Percentiles rank a stretch among this genome's conserved stretches.
These are phyloP conservation scores for Paracamarosporium sp. DNA, from an alignment of 2,329 filamentous ascomycete species.

Conservation along the genomic window DNA sequence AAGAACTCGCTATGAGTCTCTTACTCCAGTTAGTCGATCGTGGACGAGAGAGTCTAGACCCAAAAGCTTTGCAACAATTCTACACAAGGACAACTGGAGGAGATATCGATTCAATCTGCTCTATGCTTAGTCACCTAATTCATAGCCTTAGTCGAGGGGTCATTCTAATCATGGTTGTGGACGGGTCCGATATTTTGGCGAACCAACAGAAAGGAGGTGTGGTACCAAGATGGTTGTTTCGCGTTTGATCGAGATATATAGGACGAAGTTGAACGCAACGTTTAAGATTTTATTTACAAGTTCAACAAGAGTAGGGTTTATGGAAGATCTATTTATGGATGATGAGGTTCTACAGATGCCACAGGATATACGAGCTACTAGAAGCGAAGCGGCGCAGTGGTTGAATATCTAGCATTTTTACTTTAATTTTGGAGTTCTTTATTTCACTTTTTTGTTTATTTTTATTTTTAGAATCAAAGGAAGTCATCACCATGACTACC, in stretches of 20 bases:
- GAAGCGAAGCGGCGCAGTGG: background rate
- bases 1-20: constrained; percentile 13
- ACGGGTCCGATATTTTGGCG: constrained; percentile 7
- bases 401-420: background rate
- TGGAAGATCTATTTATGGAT: constrained; percentile 7
- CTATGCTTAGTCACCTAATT: background rate
- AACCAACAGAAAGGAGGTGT: background rate
- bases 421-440: no score
- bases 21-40: constrained; percentile 12
- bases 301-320: background rate
- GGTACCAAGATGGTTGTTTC: background rate
- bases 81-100: background rate
- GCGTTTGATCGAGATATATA: background rate
- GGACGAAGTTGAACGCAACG: background rate
- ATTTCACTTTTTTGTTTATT: no score
- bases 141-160: background rate
- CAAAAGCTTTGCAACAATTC: background rate
- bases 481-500: no score
- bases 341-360: constrained; percentile 7
- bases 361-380: constrained; percentile 16
- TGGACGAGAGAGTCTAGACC: background rate
- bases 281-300: constrained; percentile 9
- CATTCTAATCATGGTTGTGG: constrained; percentile 1
- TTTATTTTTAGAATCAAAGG: no score
- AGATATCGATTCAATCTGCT: constrained; percentile 2